Evolutionary conservation across 2,329 filamentous ascomycete species (phyloP).

Genomic region (Aspergillus udagawae): DNA sequence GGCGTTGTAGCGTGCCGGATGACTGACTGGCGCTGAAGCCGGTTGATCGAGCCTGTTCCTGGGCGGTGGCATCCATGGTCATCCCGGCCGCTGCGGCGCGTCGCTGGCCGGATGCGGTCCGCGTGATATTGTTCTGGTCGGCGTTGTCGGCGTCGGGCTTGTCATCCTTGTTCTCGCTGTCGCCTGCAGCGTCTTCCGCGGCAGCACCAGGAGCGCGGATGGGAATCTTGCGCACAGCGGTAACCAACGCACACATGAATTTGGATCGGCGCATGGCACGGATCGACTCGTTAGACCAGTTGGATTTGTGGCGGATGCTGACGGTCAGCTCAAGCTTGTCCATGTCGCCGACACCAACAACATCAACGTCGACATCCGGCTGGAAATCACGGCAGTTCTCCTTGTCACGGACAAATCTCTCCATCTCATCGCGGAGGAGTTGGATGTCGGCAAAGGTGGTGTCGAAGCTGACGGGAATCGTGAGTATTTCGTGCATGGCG

Average conservation of each 20-base stretch:
- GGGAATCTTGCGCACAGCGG: slow-evolving; percentile 80
- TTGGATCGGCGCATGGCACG: slow-evolving; percentile 81
- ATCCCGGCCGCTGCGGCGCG: slow-evolving; percentile 8
- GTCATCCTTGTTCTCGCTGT: slow-evolving; percentile 63
- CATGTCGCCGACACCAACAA: slow-evolving; percentile 75
- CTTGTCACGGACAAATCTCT: slow-evolving; percentile 73
- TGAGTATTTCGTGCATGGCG: slow-evolving; percentile 82
- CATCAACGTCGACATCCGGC: slow-evolving; percentile 72
- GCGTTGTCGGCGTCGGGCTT: slow-evolving; percentile 52
- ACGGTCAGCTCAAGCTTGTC: slow-evolving; percentile 82
- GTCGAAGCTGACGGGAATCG: slow-evolving; percentile 76
- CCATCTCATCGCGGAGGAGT: slow-evolving; percentile 77
- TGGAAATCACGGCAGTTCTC: slow-evolving; percentile 92
- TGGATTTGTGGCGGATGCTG: slow-evolving; percentile 86
- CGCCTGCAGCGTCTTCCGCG: slow-evolving; percentile 46
- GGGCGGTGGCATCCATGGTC: slow-evolving; percentile 4
- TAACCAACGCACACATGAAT: slow-evolving; percentile 90
- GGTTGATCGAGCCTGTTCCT: slow-evolving; percentile 23
- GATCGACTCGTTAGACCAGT: slow-evolving; percentile 83
- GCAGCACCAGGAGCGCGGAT: slow-evolving; percentile 76
- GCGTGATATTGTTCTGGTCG: slow-evolving; percentile 11
- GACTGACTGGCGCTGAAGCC: slow-evolving; percentile 27
- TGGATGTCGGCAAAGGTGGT: slow-evolving; percentile 89
- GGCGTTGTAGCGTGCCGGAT: slow-evolving; percentile 26
- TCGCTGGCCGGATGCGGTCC: slow-evolving; percentile 5